Conservation (phyloP, 345 rosid genomes). For the Rhizophora apiculata region DNA sequence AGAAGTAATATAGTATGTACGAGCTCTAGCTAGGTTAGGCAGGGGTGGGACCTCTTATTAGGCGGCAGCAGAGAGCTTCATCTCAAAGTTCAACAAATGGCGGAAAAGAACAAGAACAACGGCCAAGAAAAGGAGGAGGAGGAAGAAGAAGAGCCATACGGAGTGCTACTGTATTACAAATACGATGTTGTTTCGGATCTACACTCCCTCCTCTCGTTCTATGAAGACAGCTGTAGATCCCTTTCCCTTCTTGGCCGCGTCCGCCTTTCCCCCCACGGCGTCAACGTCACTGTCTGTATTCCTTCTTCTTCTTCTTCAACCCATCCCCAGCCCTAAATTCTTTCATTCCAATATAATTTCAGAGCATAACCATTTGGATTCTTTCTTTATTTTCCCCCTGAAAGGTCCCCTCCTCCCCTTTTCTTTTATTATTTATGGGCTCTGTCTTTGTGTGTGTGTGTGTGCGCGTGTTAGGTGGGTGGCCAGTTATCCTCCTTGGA, state of each 20-base stretch:
- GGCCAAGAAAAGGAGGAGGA: slow-evolving; percentile 16
- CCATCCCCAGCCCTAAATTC: not conserved
- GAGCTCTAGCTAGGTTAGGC: no score
- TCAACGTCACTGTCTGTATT: slow-evolving; percentile 73
- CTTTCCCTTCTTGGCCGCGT: slow-evolving; percentile 80
- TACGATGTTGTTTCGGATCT: slow-evolving; percentile 60
- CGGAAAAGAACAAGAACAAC: not conserved
- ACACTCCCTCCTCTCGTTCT: slow-evolving; percentile 59
- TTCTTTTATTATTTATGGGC: not conserved
- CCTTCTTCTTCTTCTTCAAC: not conserved
- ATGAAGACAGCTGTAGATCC: slow-evolving; percentile 68
- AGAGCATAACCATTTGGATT: not conserved
- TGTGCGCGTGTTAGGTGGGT: slow-evolving; percentile 71
- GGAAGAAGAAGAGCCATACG: slow-evolving; percentile 38
- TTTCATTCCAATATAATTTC: no score
- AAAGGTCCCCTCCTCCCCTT: not conserved
- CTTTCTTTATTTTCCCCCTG: not conserved
- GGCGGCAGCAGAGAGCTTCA: no score
- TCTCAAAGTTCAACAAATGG: slow-evolving; percentile 1
- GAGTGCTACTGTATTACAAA: slow-evolving; percentile 77
- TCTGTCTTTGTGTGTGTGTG: not conserved
- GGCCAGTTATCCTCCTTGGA: slow-evolving; percentile 59
- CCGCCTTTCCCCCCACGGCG: slow-evolving; percentile 75
- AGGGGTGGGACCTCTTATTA: no score
- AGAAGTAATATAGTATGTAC: no score